Conservation (phyloP, 208 protist genomes). For the Leptomonas seymouri region DNA sequence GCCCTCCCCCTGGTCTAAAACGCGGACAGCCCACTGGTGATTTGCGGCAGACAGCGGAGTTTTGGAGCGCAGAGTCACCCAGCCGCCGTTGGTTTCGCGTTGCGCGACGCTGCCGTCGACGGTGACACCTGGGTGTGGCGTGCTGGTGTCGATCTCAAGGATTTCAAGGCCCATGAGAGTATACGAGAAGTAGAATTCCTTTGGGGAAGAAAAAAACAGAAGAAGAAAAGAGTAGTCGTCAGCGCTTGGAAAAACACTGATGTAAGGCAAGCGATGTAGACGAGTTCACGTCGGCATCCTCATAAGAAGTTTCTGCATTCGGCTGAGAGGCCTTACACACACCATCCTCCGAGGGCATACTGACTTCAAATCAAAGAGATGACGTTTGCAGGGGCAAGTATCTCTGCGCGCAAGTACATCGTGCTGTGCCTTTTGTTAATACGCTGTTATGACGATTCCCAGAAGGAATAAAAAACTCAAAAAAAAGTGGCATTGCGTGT, state of each 20-base stretch:
- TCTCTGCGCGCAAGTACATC: too few relatives aligned
- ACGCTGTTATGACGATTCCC: not conserved
- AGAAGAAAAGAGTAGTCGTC: not conserved
- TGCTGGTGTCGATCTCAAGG: constrained; percentile 78
- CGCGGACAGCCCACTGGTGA: constrained; percentile 86
- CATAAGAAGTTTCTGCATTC: too few relatives aligned
- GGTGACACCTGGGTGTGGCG: constrained; percentile 85
- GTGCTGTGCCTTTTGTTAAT: not conserved
- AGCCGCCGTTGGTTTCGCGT: constrained; percentile 89
- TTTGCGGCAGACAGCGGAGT: constrained; percentile 67
- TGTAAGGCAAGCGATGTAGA: too few relatives aligned
- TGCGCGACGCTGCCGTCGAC: constrained; percentile 68
- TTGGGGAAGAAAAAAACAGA: not conserved
- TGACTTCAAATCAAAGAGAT: too few relatives aligned
- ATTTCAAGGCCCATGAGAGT: constrained; percentile 82
- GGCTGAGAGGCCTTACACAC: too few relatives aligned
- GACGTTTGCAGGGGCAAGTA: too few relatives aligned
- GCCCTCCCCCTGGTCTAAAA: constrained; percentile 91
- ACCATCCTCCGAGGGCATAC: too few relatives aligned
- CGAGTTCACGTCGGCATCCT: too few relatives aligned
- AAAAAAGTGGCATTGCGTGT: not conserved
- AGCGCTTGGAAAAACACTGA: too few relatives aligned
- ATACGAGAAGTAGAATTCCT: constrained; percentile 2
- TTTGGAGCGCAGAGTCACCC: constrained; percentile 88
- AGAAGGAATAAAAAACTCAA: not conserved